Evolutionary conservation across 768 basidiomycete genomes (phyloP).

Genomic region (Lactarius deliciosus): DNA sequence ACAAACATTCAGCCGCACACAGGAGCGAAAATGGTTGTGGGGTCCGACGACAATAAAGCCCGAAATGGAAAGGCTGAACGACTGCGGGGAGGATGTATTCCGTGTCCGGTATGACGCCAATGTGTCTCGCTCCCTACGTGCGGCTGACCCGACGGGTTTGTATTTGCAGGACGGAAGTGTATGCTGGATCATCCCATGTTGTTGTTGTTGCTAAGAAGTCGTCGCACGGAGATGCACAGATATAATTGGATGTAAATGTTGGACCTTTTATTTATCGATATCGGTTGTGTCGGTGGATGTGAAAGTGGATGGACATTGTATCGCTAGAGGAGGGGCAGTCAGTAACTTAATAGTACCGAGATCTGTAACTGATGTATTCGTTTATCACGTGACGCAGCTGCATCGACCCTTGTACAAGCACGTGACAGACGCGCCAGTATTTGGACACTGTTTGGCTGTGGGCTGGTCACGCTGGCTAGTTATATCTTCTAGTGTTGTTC

Average conservation of each 20-base stretch:
- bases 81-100: conserved; percentile 25
- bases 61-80: conserved; percentile 21
- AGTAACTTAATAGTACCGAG: no score
- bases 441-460: conserved; percentile 19
- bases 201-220: conserved; percentile 17
- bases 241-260: background rate
- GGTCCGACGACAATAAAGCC: background rate
- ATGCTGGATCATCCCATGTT: conserved; percentile 27
- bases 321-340: background rate
- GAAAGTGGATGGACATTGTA: background rate
- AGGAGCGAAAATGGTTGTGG: conserved; percentile 11
- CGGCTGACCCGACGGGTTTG: background rate
- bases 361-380: no score
- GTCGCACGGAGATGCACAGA: background rate
- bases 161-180: conserved; percentile 23
- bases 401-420: background rate
- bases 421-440: conserved; percentile 22
- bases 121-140: background rate
- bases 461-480: background rate
- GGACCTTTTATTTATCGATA: background rate
- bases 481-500: background rate
- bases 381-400: background rate
- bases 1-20: conserved; percentile 20
- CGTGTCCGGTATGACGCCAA: conserved; percentile 21
- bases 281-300: background rate